Conservation (phyloP, 768 basidiomycete species). For the Boletus sensibilis region DNA sequence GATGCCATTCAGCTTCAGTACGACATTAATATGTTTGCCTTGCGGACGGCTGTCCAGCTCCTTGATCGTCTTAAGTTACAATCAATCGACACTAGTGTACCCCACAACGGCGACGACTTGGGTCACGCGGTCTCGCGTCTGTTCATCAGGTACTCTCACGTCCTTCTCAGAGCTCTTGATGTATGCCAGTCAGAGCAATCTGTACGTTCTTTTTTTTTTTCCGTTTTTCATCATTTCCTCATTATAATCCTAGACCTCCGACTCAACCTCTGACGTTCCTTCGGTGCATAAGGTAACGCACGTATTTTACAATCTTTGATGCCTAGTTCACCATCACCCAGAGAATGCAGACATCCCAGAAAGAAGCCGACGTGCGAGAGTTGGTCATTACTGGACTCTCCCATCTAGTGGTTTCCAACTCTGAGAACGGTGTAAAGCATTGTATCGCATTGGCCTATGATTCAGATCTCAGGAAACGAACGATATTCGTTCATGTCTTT, state of each 20-base stretch:
- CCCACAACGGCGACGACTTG: conserved; percentile 59
- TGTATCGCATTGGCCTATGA: conserved; percentile 80
- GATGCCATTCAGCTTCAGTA: conserved; percentile 42
- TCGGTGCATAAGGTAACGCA: conserved; percentile 46
- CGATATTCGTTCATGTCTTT: conserved; percentile 84
- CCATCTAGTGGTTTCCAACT: conserved; percentile 79
- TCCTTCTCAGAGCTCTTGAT: conserved; percentile 62
- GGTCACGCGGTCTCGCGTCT: conserved; percentile 71
- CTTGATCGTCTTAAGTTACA: conserved; percentile 73
- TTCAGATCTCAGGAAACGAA: conserved; percentile 61
- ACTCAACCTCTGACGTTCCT: conserved; percentile 49
- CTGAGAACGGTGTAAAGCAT: conserved; percentile 87
- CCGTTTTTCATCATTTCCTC: not conserved
- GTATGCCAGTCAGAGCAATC: conserved; percentile 45
- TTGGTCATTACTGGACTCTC: conserved; percentile 78
- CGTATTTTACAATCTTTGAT: not conserved
- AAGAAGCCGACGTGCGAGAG: conserved; percentile 65
- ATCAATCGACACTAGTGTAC: conserved; percentile 48
- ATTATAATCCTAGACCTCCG: conserved; percentile 39
- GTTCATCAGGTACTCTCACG: conserved; percentile 74
- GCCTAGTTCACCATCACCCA: conserved; percentile 19
- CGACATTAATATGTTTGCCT: conserved; percentile 72
- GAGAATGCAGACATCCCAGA: conserved; percentile 47
- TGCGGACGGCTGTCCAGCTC: conserved; percentile 73
- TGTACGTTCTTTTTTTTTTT: conserved; percentile 33